Percentiles rank a stretch among this genome's conserved stretches.
These are phyloP conservation scores for Aurinia saxatilis DNA, from an alignment of 345 rosid species.

Conservation along the genomic window DNA sequence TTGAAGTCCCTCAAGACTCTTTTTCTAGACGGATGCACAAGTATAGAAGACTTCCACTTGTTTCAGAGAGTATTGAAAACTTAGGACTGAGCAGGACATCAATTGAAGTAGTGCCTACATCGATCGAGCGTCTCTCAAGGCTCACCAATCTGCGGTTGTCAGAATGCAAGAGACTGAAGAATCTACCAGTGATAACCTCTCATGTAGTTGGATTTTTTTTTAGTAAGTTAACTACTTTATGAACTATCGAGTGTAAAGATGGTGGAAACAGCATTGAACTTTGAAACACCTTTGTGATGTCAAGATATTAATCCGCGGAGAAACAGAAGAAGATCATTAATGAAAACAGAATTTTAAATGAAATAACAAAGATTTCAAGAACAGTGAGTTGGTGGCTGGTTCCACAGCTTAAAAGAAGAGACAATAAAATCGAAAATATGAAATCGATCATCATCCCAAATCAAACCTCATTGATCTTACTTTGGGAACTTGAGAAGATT, in stretches of 20 bases:
- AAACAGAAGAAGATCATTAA: neutral
- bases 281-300: neutral
- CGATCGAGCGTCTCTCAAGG: too few species aligned
- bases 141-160: too few species aligned
- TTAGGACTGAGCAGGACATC: too few species aligned
- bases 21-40: too few species aligned
- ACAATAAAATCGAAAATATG: slow-evolving; percentile 3
- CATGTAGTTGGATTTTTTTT: too few species aligned
- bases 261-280: neutral
- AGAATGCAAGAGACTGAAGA: too few species aligned
- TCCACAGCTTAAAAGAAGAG: slow-evolving; percentile 23
- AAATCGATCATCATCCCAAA: neutral
- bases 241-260: neutral
- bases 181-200: too few species aligned
- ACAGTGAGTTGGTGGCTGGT: slow-evolving; percentile 12
- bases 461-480: slow-evolving; percentile 23
- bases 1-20: too few species aligned
- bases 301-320: neutral
- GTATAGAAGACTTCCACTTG: too few species aligned
- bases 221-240: too few species aligned
- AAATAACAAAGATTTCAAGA: neutral
- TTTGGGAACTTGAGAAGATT: slow-evolving; percentile 52
- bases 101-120: too few species aligned
- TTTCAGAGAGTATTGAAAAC: too few species aligned
- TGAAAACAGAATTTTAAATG: neutral